phyloP scores from a whole-genome alignment of 495 filamentous ascomycete genomes.

The Aspergillus baeticus region DNA sequence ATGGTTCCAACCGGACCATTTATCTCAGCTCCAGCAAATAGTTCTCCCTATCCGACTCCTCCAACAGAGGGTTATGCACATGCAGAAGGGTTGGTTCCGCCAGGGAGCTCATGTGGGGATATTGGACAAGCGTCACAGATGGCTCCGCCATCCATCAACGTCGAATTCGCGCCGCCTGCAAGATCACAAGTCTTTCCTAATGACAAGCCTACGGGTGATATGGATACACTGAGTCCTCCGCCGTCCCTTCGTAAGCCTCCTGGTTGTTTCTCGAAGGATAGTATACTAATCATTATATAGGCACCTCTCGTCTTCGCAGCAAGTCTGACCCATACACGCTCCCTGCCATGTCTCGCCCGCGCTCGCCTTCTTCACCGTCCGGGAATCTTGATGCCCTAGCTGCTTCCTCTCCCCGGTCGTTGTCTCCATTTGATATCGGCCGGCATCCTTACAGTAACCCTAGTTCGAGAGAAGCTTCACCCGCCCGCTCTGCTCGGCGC shows the following conservation, averaged over 20 bases:
- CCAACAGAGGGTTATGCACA: conserved; percentile 56
- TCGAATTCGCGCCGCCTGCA: conserved; percentile 89
- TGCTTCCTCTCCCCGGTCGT: conserved; percentile 55
- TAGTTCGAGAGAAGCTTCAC: conserved; percentile 57
- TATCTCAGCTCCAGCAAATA: conserved; percentile 49
- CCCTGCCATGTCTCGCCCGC: conserved; percentile 38
- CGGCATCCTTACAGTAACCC: conserved; percentile 42
- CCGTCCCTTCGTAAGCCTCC: conserved; percentile 72
- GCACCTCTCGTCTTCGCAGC: conserved; percentile 56
- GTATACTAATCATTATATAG: conserved; percentile 29
- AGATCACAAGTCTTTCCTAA: conserved; percentile 69
- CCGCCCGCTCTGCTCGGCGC: conserved; percentile 63
- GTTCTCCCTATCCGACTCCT: conserved; percentile 48
- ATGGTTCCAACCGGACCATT: conserved; percentile 45
- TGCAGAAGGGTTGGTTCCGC: conserved; percentile 31
- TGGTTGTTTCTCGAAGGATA: neutral
- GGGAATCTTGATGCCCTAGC: conserved; percentile 46
- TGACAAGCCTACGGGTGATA: conserved; percentile 59
- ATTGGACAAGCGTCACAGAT: conserved; percentile 72
- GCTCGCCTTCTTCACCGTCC: conserved; percentile 42
- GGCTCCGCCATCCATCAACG: conserved; percentile 86
- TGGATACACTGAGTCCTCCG: conserved; percentile 67
- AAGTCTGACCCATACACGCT: conserved; percentile 72
- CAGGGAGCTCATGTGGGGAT: conserved; percentile 44
- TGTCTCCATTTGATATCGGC: conserved; percentile 61